These are phyloP conservation scores for Penicillium sp. DNA, from an alignment of 2,329 filamentous ascomycete genomes.

Conservation along the genomic window DNA sequence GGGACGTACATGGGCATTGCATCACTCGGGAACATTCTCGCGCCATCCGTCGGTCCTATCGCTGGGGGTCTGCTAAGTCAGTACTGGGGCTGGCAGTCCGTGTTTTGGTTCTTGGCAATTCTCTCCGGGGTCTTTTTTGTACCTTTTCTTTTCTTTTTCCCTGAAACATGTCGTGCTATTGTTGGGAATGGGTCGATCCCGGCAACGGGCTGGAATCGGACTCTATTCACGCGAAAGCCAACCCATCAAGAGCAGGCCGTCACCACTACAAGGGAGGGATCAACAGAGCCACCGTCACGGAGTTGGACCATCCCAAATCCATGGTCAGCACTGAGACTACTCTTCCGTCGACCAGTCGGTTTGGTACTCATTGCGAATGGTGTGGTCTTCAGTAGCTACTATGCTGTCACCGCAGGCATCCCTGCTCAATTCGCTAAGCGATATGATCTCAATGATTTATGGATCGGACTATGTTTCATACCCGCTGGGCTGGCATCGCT, in stretches of 20 bases:
- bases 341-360: constrained; percentile 30
- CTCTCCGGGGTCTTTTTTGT: constrained; percentile 29
- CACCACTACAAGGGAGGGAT: too few relatives aligned
- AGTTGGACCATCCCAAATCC: constrained; percentile 25
- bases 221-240: neutral
- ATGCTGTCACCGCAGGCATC: constrained; percentile 40
- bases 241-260: neutral
- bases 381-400: constrained; percentile 43
- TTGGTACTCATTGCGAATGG: constrained; percentile 34
- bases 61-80: constrained; percentile 48
- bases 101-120: constrained; percentile 52
- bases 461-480: constrained; percentile 37
- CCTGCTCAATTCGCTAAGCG: constrained; percentile 41
- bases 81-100: constrained; percentile 46
- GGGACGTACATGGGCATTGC: constrained; percentile 40
- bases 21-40: constrained; percentile 33
- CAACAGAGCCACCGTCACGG: too few relatives aligned
- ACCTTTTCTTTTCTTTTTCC: constrained; percentile 26
- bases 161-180: constrained; percentile 33
- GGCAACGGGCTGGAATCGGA: constrained; percentile 4
- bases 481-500: constrained; percentile 26
- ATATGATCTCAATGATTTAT: constrained; percentile 42
- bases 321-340: constrained; percentile 27
- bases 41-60: constrained; percentile 47
- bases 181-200: constrained; percentile 32